Percentiles rank a stretch among this genome's conserved stretches.
phyloP scores from a whole-genome alignment of 352 stramenopile genomes.

The Globisporangium carolinianum region DNA sequence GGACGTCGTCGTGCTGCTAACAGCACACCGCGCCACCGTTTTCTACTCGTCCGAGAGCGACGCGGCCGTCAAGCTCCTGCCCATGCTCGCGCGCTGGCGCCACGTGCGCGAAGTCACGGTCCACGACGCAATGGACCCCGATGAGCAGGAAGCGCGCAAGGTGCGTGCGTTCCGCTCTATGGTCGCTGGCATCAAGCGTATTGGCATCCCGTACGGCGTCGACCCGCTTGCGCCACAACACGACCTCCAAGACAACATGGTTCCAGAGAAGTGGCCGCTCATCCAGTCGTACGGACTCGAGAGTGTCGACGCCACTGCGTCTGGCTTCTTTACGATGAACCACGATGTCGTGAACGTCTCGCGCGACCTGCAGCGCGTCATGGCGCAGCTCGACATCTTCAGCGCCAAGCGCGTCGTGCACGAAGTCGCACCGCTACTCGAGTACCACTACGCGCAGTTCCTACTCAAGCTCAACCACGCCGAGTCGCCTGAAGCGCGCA shows the following conservation, averaged over 20 bases:
- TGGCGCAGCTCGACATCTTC: constrained; percentile 50
- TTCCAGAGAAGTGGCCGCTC: constrained; percentile 69
- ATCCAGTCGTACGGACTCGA: constrained; percentile 67
- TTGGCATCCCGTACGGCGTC: constrained; percentile 54
- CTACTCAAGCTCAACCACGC: constrained; percentile 63
- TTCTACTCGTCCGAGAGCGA: constrained; percentile 70
- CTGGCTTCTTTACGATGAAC: constrained; percentile 76
- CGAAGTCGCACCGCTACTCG: constrained; percentile 47
- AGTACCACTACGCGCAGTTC: constrained; percentile 59
- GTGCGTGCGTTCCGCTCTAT: constrained; percentile 59
- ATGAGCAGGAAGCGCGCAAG: constrained; percentile 69
- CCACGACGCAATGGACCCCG: constrained; percentile 54
- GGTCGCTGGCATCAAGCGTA: constrained; percentile 29
- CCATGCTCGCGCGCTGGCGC: constrained; percentile 57
- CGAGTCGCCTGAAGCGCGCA: constrained; percentile 33
- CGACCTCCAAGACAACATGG: constrained; percentile 44
- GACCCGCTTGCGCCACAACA: constrained; percentile 13
- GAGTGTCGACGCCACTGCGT: constrained; percentile 9
- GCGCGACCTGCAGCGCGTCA: constrained; percentile 20
- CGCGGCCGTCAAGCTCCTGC: constrained; percentile 50
- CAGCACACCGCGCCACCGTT: constrained; percentile 26
- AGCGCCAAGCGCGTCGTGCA: constrained; percentile 37
- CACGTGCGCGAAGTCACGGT: constrained; percentile 60
- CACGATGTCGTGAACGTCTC: constrained; percentile 57
- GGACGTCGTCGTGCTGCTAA: constrained; percentile 60